Conservation (phyloP, 2,329 filamentous ascomycete species). For the Scedosporium dehoogii region DNA sequence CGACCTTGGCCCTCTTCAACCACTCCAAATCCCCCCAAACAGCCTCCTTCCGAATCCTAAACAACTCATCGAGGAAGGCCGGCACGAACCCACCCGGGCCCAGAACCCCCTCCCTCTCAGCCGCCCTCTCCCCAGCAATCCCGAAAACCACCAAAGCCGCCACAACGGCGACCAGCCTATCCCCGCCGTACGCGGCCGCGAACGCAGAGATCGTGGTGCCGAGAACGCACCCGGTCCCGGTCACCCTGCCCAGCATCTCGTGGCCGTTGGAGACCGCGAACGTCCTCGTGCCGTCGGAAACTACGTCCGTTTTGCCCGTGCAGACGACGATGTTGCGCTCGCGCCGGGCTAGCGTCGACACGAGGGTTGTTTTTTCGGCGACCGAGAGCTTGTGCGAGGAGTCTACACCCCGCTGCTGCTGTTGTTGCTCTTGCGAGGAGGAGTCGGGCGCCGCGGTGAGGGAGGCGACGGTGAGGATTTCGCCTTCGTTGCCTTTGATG, state of each 20-base stretch:
- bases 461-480: constrained; percentile 64
- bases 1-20: constrained; percentile 41
- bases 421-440: constrained; percentile 12
- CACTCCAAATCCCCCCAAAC: constrained; percentile 37
- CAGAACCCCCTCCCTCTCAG: constrained; percentile 52
- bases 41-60: constrained; percentile 37
- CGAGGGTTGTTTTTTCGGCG: constrained; percentile 46
- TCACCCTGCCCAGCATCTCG: constrained; percentile 57
- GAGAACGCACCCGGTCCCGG: constrained; percentile 75
- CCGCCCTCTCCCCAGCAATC: constrained; percentile 58
- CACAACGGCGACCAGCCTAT: constrained; percentile 63
- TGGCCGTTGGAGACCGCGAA: constrained; percentile 70
- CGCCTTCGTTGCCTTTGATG: constrained; percentile 90
- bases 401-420: constrained; percentile 76
- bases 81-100: constrained; percentile 84
- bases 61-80: constrained; percentile 68
- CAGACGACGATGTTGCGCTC: constrained; percentile 66
- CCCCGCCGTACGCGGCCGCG: constrained; percentile 42
- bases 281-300: constrained; percentile 64
- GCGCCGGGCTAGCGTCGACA: constrained; percentile 53
- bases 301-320: constrained; percentile 67
- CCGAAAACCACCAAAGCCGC: constrained; percentile 71
- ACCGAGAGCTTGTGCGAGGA: constrained; percentile 51
- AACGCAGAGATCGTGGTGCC: constrained; percentile 74
- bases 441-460: constrained; percentile 5